Conservation (phyloP, 306 rosid species). For the Astragalus glycyphyllos region DNA sequence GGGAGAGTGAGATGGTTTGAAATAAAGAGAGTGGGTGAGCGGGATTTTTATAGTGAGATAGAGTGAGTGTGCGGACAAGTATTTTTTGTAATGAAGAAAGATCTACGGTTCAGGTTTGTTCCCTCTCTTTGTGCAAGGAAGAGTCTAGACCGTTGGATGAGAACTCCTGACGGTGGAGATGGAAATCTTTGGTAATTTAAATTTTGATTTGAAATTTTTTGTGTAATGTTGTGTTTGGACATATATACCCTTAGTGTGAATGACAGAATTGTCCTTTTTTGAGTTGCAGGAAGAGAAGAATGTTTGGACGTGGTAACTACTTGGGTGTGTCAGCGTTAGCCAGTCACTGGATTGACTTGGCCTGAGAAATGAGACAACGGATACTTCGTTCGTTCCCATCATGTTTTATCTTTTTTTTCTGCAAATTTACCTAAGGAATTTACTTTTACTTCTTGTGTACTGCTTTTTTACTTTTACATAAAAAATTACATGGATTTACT, state of each 20-base stretch:
- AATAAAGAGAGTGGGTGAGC: not conserved
- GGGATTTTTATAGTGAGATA: slow-evolving; percentile 44
- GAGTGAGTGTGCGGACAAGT: slow-evolving; percentile 4
- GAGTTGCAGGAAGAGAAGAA: not conserved
- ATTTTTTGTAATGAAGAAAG: not conserved
- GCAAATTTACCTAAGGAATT: too few relatives aligned
- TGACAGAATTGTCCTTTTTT: slow-evolving; percentile 48
- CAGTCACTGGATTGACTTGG: not conserved
- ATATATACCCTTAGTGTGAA: slow-evolving; percentile 38
- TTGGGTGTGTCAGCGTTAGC: slow-evolving; percentile 7
- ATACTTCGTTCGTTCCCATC: too few relatives aligned
- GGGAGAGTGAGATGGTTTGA: not conserved
- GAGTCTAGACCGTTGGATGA: slow-evolving; percentile 47
- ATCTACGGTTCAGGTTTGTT: slow-evolving; percentile 39
- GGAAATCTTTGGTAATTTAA: slow-evolving; percentile 15
- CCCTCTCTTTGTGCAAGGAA: slow-evolving; percentile 49
- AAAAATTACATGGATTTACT: too few relatives aligned
- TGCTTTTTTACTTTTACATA: too few relatives aligned
- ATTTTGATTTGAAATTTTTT: slow-evolving; percentile 4
- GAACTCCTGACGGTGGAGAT: slow-evolving; percentile 42
- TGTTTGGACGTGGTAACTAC: slow-evolving; percentile 36
- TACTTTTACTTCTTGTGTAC: too few relatives aligned
- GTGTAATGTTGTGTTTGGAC: slow-evolving; percentile 11
- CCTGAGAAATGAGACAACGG: not conserved
- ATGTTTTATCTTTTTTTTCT: too few relatives aligned